A percentile compares a stretch with the other conserved stretches of the same genome.
These are phyloP conservation scores for Rubroboletus pulcherrimus DNA, from an alignment of 768 basidiomycete species.

Conservation along the genomic window DNA sequence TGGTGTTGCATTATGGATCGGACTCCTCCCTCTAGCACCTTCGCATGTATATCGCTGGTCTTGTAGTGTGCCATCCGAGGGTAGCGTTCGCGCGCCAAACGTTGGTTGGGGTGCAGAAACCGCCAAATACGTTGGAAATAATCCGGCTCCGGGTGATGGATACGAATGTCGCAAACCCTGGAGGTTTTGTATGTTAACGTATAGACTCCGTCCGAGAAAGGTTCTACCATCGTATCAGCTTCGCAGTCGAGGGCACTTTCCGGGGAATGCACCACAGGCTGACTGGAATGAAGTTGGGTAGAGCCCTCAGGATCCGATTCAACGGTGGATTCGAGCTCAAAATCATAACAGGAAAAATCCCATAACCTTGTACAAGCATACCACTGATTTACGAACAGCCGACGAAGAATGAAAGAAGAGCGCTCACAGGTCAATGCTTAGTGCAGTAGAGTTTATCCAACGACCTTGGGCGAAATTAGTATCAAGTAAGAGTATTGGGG, in stretches of 20 bases:
- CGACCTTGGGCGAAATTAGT: not conserved
- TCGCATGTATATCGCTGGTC: not conserved
- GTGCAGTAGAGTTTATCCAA: constrained; percentile 21
- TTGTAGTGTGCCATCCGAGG: not conserved
- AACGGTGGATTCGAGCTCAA: constrained; percentile 16
- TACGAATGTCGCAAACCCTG: not conserved
- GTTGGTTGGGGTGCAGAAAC: not conserved
- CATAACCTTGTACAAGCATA: constrained; percentile 15
- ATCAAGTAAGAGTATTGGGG: constrained; percentile 25
- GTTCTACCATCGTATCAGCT: constrained; percentile 11
- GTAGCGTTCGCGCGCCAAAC: not conserved
- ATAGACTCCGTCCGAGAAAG: not conserved
- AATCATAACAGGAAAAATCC: constrained; percentile 21
- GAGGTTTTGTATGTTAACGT: constrained; percentile 9
- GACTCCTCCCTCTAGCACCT: not conserved
- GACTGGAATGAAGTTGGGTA: not conserved
- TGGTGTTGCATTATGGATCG: not conserved
- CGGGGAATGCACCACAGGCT: not conserved
- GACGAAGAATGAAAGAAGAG: not conserved
- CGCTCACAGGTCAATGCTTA: constrained; percentile 22
- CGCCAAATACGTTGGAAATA: not conserved
- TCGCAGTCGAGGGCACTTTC: not conserved
- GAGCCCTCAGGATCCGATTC: not conserved
- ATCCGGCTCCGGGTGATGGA: not conserved
- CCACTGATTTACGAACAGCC: not conserved